Evolutionary conservation across 176 grass and related monocot genomes (phyloP), one percentile per base, ranked within the genome.

Genomic region (Lolium rigidum): DNA sequence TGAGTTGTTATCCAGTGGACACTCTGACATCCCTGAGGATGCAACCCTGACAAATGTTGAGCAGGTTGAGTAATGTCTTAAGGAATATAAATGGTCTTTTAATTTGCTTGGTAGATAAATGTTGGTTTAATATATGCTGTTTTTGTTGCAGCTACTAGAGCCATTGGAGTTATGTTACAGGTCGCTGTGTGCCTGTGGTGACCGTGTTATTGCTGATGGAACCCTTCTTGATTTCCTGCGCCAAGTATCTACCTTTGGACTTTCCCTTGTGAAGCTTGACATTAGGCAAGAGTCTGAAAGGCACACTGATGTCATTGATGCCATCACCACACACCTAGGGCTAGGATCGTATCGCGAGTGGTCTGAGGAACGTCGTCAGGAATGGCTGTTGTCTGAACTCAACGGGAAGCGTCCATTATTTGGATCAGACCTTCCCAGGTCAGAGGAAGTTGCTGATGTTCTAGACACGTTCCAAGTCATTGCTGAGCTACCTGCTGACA

Each of bases 181-280:
- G 75, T 95, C 93, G 9, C 76, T 95, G 2, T 95, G 90, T 82
- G 88, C 79, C 47, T 95, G 90, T 81, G 93, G 90, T 78, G 93
- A 95, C 88, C 89, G 83, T 68, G 79, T 82, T 20, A 95, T 95
- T 7, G 93, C 93, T 72, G 93, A 95, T 81, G 93, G 93, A 62
- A 95, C 85, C 76, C 93, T 95, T 86, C 93, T 95, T 86, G 90
- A 95, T 91, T 95, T 95, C 72, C 73, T 95, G 58, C 90, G 90
- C 46, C 93, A 95, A 88, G 93, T 95, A 4, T 95, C 93, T 15
- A 95, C 93, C 47, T 95, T 95, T 73, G 90, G 93, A 24, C 86
- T 95, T 18, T 95, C 88, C 26, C 76, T 95, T 20, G 93, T 95
- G 51, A 95, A 77, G 70, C 93, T 95, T 84, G 93, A 95, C 74